A percentile compares a stretch with the other conserved stretches of the same genome.
Conservation (phyloP, 257 asterid genomes). For the Solanum etuberosum region DNA sequence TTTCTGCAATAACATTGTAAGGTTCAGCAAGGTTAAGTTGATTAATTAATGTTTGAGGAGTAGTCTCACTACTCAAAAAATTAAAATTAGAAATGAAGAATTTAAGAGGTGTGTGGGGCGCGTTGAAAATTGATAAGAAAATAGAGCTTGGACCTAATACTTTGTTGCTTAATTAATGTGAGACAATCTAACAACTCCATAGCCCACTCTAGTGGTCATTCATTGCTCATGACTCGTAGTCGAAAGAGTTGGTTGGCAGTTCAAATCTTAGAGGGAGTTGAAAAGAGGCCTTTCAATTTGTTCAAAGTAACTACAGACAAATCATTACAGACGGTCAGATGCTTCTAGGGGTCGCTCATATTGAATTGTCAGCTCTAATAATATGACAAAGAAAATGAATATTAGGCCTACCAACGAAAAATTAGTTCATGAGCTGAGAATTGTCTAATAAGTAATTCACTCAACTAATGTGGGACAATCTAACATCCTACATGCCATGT, state of each 20-base stretch:
- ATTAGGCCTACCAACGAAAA: neutral
- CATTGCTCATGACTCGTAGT: neutral
- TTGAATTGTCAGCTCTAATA: neutral
- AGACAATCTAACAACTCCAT: neutral
- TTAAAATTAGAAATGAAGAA: neutral
- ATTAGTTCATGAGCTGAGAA: neutral
- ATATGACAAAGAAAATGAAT: neutral
- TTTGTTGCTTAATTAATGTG: neutral
- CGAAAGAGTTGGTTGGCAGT: neutral
- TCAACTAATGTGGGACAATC: neutral
- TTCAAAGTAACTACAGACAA: neutral
- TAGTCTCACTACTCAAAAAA: neutral
- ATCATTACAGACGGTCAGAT: neutral
- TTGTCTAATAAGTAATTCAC: neutral
- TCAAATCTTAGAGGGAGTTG: neutral
- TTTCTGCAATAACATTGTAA: constrained; percentile 30
- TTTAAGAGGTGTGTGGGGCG: neutral
- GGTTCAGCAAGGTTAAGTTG: neutral
- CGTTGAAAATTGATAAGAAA: neutral
- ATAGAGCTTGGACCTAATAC: neutral
- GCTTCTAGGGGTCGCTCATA: neutral
- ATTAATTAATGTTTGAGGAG: neutral
- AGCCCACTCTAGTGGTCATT: neutral
- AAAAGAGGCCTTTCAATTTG: neutral
- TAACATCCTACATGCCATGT: neutral